These are phyloP conservation scores for Cenchrus purpureus DNA, from an alignment of 176 grass and related monocot genomes.

Conservation along the genomic window DNA sequence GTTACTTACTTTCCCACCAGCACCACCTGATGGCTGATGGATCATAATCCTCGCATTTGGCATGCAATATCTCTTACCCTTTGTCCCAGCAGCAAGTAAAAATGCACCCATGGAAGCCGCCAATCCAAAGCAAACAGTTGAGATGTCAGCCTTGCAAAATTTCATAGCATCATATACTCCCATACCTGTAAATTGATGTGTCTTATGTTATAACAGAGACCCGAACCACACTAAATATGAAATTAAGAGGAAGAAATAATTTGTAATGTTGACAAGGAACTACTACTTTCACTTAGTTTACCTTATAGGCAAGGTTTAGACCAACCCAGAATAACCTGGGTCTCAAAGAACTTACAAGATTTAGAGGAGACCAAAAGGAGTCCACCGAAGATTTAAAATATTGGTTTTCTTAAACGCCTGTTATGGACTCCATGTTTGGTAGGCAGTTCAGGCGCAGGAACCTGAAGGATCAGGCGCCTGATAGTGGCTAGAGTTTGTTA, in stretches of 20 bases:
- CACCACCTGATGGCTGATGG: constrained; percentile 82
- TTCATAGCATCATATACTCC: constrained; percentile 98
- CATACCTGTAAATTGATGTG: constrained; percentile 69
- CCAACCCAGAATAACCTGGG: background rate
- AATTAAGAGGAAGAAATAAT: constrained; percentile 18
- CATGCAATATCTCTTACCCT: constrained; percentile 98
- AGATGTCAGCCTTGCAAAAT: constrained; percentile 95
- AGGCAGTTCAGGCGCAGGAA: too few relatives aligned
- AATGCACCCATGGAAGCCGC: constrained; percentile 95
- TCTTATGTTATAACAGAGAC: background rate
- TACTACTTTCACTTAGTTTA: background rate
- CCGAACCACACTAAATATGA: background rate
- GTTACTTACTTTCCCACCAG: constrained; percentile 68
- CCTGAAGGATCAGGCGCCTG: too few relatives aligned
- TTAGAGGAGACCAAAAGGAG: background rate
- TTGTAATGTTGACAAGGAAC: background rate
- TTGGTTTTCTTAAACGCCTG: background rate
- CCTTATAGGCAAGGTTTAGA: background rate
- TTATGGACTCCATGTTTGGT: background rate
- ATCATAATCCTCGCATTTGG: constrained; percentile 99
- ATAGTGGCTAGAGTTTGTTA: too few relatives aligned
- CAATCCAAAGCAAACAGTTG: constrained; percentile 92
- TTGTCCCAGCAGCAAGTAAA: constrained; percentile 86
- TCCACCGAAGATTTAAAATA: background rate
- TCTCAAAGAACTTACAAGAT: background rate